Percentiles rank a stretch among this genome's conserved stretches.
Conservation (phyloP, 2,329 filamentous ascomycete species). For the Fusarium nisikadoi region DNA sequence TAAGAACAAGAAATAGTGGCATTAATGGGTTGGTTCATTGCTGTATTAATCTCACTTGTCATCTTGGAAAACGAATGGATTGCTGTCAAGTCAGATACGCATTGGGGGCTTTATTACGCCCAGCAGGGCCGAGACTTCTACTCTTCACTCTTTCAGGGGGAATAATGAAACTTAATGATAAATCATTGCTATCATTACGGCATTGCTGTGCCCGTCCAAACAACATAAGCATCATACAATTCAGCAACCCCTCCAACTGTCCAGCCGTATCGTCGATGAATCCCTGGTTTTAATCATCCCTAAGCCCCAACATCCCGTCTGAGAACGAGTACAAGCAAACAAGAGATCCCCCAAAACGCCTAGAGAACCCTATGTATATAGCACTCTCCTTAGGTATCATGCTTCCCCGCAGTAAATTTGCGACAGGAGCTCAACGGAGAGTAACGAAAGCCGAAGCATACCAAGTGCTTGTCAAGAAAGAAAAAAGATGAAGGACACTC, state of each 20-base stretch:
- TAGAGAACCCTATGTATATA: constrained; percentile 35
- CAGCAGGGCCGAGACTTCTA: background rate
- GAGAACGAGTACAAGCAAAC: constrained; percentile 27
- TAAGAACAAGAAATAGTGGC: too few relatives aligned
- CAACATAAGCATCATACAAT: constrained; percentile 39
- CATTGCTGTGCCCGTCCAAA: constrained; percentile 42
- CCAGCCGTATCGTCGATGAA: constrained; percentile 20
- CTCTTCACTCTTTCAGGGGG: background rate
- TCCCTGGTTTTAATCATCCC: constrained; percentile 19
- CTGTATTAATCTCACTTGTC: background rate
- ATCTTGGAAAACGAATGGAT: background rate
- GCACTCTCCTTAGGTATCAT: constrained; percentile 42
- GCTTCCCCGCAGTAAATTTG: constrained; percentile 20
- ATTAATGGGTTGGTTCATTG: background rate
- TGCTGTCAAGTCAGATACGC: background rate
- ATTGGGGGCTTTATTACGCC: background rate
- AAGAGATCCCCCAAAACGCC: constrained; percentile 37
- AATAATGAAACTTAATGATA: constrained; percentile 1
- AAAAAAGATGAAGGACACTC: constrained; percentile 32
- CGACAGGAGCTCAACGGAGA: constrained; percentile 34
- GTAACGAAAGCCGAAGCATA: constrained; percentile 18
- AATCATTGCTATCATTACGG: constrained; percentile 48
- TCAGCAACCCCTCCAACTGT: constrained; percentile 16
- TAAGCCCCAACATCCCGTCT: constrained; percentile 21
- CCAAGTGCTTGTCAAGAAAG: constrained; percentile 28